A percentile compares a stretch with the other conserved stretches of the same genome.
Conservation (phyloP, 257 asterid species). For the Oldenlandia corymbosa region DNA sequence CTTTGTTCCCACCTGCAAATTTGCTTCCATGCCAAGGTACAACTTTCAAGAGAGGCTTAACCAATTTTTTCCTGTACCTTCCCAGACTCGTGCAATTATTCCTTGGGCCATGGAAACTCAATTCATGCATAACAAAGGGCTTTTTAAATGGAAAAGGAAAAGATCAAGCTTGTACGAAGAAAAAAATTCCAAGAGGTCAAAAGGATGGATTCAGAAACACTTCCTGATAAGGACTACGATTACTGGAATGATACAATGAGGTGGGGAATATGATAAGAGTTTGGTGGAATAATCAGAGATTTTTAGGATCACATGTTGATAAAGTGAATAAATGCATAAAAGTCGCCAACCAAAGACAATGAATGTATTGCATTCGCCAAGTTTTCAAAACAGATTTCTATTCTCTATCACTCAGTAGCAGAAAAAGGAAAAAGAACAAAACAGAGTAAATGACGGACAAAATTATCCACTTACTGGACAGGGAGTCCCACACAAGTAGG, state of each 20-base stretch:
- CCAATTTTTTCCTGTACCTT: background rate
- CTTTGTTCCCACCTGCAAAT: no score
- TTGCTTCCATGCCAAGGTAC: no score
- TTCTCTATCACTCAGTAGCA: slow-evolving; percentile 5
- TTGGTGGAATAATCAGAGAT: background rate
- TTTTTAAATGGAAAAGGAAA: background rate
- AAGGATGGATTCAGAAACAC: background rate
- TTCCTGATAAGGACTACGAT: background rate
- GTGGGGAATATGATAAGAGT: background rate
- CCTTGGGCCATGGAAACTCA: background rate
- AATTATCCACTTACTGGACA: slow-evolving; percentile 55
- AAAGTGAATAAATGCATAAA: background rate
- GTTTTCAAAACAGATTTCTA: background rate
- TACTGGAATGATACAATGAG: background rate
- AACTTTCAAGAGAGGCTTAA: no score
- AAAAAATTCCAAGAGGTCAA: background rate
- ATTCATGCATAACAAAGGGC: background rate
- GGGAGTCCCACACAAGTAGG: slow-evolving; percentile 82
- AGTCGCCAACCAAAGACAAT: background rate
- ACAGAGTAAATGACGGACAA: background rate
- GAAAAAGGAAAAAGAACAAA: no score
- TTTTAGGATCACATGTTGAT: background rate
- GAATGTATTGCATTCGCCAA: background rate
- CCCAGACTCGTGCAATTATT: background rate
- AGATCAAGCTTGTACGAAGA: background rate